Evolutionary conservation across 2,329 filamentous ascomycete genomes (phyloP).

Genomic region (Fusarium buxicola): DNA sequence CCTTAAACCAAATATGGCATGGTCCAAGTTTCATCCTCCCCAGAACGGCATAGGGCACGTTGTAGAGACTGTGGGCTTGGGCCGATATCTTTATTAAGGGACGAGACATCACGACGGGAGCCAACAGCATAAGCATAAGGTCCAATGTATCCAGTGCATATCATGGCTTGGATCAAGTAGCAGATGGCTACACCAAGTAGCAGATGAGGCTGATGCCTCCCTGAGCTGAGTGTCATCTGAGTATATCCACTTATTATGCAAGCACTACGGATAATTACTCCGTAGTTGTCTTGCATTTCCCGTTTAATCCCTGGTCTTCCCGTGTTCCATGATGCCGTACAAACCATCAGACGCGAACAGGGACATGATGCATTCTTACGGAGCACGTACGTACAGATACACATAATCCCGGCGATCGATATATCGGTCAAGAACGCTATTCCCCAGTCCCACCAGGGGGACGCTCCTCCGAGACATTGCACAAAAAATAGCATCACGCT

Average conservation of each 20-base stretch:
- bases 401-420: conserved; percentile 14
- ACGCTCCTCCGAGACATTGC: not conserved
- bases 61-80: conserved; percentile 13
- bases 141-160: too few relatives aligned
- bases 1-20: conserved; percentile 14
- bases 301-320: conserved; percentile 21
- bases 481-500: conserved; percentile 7
- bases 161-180: conserved; percentile 9
- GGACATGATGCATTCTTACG: conserved; percentile 3
- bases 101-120: conserved; percentile 4
- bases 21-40: conserved; percentile 27
- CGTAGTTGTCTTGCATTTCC: conserved; percentile 8
- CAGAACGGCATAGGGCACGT: conserved; percentile 27
- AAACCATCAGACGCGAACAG: not conserved
- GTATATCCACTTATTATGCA: conserved; percentile 7
- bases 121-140: conserved; percentile 33
- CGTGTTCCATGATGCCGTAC: not conserved
- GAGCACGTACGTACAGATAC: conserved; percentile 16
- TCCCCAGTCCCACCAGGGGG: conserved; percentile 11
- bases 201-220: too few relatives aligned
- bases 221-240: not conserved
- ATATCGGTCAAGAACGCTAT: conserved; percentile 2
- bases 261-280: not conserved
- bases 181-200: too few relatives aligned
- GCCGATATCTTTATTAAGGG: conserved; percentile 26